Conservation (phyloP, 331 rosid species). For the Acacia concinna region DNA sequence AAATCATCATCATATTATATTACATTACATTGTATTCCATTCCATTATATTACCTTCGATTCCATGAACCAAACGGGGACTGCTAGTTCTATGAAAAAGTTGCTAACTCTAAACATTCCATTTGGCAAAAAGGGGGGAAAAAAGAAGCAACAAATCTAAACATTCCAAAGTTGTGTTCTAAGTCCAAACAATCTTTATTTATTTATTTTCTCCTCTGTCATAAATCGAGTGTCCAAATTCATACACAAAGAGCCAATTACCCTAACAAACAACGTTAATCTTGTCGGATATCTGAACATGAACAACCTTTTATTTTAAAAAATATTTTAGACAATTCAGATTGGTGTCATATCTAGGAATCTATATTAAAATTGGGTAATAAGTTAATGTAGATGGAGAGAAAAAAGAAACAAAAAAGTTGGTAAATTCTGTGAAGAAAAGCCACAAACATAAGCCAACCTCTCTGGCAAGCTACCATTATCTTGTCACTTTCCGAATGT, state of each 20-base stretch:
- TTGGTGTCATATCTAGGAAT: not conserved
- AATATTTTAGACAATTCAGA: not conserved
- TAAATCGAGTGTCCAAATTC: not conserved
- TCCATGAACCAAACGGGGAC: too few species aligned
- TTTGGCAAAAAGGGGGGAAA: too few species aligned
- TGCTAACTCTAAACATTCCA: too few species aligned
- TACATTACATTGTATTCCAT: too few species aligned
- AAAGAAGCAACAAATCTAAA: too few species aligned
- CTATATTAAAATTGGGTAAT: not conserved
- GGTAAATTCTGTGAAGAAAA: conserved; percentile 9
- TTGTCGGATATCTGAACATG: not conserved
- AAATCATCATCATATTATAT: too few species aligned
- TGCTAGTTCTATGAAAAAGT: too few species aligned
- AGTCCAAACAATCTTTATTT: too few species aligned
- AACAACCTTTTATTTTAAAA: not conserved
- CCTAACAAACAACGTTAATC: not conserved
- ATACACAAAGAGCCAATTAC: not conserved
- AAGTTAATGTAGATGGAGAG: not conserved
- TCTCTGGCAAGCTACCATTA: not conserved
- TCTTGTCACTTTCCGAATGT: not conserved
- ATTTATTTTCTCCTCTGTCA: too few species aligned
- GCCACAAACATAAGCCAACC: not conserved
- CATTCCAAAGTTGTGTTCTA: too few species aligned
- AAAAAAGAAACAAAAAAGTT: not conserved
- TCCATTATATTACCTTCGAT: too few species aligned